Evolutionary conservation across 495 filamentous ascomycete genomes (phyloP).

Genomic region (Penicillium lividum): DNA sequence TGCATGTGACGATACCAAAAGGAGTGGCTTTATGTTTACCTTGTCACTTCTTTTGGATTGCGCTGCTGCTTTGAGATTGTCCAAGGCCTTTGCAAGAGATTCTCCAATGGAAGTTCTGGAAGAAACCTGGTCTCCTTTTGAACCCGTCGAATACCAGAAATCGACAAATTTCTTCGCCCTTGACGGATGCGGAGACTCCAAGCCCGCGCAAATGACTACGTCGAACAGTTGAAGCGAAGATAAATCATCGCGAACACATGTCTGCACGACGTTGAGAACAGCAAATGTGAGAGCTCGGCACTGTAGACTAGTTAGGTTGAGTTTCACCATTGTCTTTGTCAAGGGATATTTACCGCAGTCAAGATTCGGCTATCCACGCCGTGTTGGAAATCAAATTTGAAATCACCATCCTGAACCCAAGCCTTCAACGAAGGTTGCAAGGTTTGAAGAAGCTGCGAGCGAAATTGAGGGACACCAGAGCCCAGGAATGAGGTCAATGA

Average conservation of each 20-base stretch:
- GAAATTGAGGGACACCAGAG: conserved; percentile 33
- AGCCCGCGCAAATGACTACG: conserved; percentile 54
- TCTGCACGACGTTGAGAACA: conserved; percentile 39
- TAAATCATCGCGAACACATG: conserved; percentile 38
- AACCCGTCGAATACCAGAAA: conserved; percentile 58
- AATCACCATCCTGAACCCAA: conserved; percentile 38
- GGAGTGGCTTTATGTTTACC: not conserved
- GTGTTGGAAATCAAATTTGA: conserved; percentile 30
- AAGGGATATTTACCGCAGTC: conserved; percentile 38
- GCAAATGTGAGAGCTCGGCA: conserved; percentile 38
- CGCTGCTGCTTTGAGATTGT: conserved; percentile 46
- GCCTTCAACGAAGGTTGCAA: conserved; percentile 33
- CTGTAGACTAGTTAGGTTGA: conserved; percentile 29
- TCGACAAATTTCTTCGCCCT: conserved; percentile 55
- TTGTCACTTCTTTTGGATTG: not conserved
- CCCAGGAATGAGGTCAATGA: conserved; percentile 42
- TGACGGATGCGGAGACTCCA: conserved; percentile 54
- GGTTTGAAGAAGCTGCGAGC: conserved; percentile 32
- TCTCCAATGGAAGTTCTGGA: conserved; percentile 50
- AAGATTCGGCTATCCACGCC: conserved; percentile 38
- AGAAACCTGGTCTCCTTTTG: conserved; percentile 44
- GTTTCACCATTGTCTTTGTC: not conserved
- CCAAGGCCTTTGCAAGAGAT: conserved; percentile 48
- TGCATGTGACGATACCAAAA: not conserved
- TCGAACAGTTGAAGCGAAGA: conserved; percentile 49